Evolutionary conservation across 176 grass and related monocot genomes (phyloP).

Genomic region (Raddia distichophylla): DNA sequence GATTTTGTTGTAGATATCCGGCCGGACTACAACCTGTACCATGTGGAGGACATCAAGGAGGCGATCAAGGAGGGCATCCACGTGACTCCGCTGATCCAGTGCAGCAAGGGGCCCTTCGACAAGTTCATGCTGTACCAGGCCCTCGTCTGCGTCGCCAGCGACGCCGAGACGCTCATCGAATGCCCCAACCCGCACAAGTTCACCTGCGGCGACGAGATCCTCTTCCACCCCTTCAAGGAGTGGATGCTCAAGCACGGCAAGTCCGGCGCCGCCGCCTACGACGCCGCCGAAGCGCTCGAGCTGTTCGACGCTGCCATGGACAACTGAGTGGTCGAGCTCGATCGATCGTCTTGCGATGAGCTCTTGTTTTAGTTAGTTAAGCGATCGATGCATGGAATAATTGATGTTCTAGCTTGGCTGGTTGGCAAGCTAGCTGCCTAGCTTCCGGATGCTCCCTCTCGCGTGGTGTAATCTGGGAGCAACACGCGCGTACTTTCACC

Average conservation of each 20-base stretch:
- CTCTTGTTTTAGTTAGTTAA: not conserved
- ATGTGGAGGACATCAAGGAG: slow-evolving; percentile 30
- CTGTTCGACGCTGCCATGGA: slow-evolving; percentile 3
- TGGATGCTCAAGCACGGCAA: slow-evolving; percentile 44
- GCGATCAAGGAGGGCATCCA: not conserved
- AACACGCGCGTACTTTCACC: not conserved
- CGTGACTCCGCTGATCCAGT: slow-evolving; percentile 35
- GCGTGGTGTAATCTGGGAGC: not conserved
- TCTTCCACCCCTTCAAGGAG: slow-evolving; percentile 48
- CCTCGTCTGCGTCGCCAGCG: slow-evolving; percentile 24
- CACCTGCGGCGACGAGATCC: slow-evolving; percentile 28
- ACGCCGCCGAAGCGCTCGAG: slow-evolving; percentile 3
- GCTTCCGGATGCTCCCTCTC: not conserved
- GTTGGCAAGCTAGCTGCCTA: no score
- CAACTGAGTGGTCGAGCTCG: not conserved
- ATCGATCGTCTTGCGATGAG: not conserved
- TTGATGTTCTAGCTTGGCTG: no score
- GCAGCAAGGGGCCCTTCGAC: slow-evolving; percentile 41
- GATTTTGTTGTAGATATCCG: not conserved
- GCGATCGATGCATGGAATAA: not conserved
- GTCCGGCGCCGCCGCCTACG: not conserved
- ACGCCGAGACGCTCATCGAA: slow-evolving; percentile 29
- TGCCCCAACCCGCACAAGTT: slow-evolving; percentile 16
- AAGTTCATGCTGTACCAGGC: slow-evolving; percentile 43
- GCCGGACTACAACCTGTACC: slow-evolving; percentile 40